Conservation (phyloP, 805 yeast species). For the Wilhelminamyces savonicus region DNA sequence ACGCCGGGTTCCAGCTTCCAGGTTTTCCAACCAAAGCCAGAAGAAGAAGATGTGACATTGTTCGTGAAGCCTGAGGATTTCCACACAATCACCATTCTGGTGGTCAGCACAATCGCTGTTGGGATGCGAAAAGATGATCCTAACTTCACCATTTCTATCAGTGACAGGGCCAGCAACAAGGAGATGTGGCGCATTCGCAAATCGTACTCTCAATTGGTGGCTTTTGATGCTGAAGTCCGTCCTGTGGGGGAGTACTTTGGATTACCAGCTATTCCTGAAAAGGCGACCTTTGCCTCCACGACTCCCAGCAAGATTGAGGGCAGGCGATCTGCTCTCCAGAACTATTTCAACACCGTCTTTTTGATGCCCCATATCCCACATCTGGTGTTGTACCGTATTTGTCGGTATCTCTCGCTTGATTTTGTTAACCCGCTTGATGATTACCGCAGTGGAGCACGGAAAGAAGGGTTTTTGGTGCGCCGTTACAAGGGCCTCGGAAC, state of each 20-base stretch:
- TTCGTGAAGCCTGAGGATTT: constrained; percentile 58
- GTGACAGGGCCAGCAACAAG: constrained; percentile 53
- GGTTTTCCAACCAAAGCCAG: constrained; percentile 12
- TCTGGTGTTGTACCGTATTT: constrained; percentile 44
- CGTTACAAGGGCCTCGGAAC: constrained; percentile 58
- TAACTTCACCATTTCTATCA: constrained; percentile 52
- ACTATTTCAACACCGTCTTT: constrained; percentile 54
- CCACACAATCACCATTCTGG: constrained; percentile 41
- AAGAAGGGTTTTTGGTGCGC: constrained; percentile 62
- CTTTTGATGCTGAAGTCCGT: constrained; percentile 57
- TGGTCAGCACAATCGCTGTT: constrained; percentile 41
- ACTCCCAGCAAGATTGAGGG: constrained; percentile 61
- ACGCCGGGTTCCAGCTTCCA: constrained; percentile 13
- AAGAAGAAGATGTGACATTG: constrained; percentile 39
- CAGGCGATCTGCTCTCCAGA: constrained; percentile 49
- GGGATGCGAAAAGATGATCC: constrained; percentile 41
- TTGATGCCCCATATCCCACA: constrained; percentile 53
- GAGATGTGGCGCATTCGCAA: constrained; percentile 76
- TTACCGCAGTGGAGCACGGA: constrained; percentile 45
- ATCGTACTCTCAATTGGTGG: constrained; percentile 49
- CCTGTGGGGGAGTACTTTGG: constrained; percentile 45
- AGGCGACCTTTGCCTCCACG: constrained; percentile 46
- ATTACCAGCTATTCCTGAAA: constrained; percentile 63
- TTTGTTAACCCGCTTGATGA: constrained; percentile 55
- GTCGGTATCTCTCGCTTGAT: constrained; percentile 63